A percentile compares a stretch with the other conserved stretches of the same genome.
Evolutionary conservation across 2,329 filamentous ascomycete genomes (phyloP).

Genomic region (Moelleriella libera): DNA sequence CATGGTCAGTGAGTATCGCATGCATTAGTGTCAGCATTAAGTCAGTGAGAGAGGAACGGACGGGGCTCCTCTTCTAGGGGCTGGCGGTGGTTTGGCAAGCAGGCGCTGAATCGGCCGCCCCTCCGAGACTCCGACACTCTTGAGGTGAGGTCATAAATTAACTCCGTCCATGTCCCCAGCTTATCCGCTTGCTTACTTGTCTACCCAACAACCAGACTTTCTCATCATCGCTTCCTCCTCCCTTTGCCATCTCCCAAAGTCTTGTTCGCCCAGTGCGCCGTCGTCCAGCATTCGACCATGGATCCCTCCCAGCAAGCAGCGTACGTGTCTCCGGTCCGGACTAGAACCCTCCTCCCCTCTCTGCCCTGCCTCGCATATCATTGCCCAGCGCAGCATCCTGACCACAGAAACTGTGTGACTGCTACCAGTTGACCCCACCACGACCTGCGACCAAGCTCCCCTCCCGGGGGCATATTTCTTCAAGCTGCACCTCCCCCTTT

Average conservation of each 20-base stretch:
- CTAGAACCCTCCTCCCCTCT: background rate
- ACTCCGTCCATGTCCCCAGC: slow-evolving; percentile 2
- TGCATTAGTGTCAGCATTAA: too few species aligned
- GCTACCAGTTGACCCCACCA: slow-evolving; percentile 4
- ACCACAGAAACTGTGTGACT: background rate
- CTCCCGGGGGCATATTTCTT: slow-evolving; percentile 1
- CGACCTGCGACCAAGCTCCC: slow-evolving; percentile 2
- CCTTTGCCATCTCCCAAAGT: background rate
- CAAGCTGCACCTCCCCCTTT: background rate
- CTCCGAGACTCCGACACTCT: background rate
- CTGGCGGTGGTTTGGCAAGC: too few species aligned
- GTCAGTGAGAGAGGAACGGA: too few species aligned
- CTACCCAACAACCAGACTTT: background rate
- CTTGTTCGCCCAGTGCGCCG: background rate
- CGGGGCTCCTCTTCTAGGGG: too few species aligned
- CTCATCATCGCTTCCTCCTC: background rate
- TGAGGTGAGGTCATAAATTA: background rate
- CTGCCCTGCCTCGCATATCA: background rate
- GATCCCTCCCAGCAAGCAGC: slow-evolving; percentile 4
- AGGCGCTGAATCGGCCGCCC: background rate
- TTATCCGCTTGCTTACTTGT: slow-evolving; percentile 2
- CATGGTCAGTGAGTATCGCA: too few species aligned
- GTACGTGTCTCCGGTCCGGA: slow-evolving; percentile 2
- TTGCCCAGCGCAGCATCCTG: background rate
- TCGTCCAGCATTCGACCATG: slow-evolving; percentile 3